phyloP scores from a whole-genome alignment of 257 asterid species.

The Prunella vulgaris region DNA sequence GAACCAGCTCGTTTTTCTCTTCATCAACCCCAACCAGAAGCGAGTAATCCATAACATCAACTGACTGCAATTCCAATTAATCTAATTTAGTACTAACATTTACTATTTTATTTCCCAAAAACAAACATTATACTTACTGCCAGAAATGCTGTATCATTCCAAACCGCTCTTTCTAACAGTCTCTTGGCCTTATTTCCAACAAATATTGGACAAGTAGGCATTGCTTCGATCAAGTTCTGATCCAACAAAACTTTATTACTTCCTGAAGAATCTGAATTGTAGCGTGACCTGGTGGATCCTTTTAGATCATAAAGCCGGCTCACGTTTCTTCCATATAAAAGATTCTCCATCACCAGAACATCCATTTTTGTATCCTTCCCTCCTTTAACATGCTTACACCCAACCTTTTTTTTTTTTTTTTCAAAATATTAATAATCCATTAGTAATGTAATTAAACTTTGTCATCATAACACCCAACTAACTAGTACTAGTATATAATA shows the following conservation, averaged over 20 bases:
- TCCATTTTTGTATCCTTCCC: constrained; percentile 93
- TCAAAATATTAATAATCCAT: too few species aligned
- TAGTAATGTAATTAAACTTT: too few species aligned
- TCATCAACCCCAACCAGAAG: constrained; percentile 84
- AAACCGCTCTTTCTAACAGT: constrained; percentile 78
- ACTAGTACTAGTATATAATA: not conserved
- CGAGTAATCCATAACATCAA: constrained; percentile 94
- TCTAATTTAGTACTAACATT: too few species aligned
- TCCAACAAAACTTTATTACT: constrained; percentile 83
- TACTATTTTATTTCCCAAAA: too few species aligned
- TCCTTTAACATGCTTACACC: constrained; percentile 67
- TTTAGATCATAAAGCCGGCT: constrained; percentile 84
- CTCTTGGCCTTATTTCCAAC: constrained; percentile 88
- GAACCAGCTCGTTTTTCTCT: constrained; percentile 81
- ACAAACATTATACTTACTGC: constrained; percentile 89
- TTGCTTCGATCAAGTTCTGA: constrained; percentile 89
- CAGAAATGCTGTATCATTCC: constrained; percentile 92
- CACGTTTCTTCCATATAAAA: constrained; percentile 69
- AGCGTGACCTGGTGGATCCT: constrained; percentile 87
- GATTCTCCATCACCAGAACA: constrained; percentile 86
- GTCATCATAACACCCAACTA: not conserved
- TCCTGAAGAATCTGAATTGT: constrained; percentile 82
- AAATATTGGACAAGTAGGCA: constrained; percentile 92
- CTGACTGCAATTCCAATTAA: constrained; percentile 47
- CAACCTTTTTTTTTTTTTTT: constrained; percentile 60